A percentile compares a stretch with the other conserved stretches of the same genome.
These are phyloP conservation scores for Prosopis cineraria DNA, from an alignment of 306 rosid genomes.

Conservation along the genomic window DNA sequence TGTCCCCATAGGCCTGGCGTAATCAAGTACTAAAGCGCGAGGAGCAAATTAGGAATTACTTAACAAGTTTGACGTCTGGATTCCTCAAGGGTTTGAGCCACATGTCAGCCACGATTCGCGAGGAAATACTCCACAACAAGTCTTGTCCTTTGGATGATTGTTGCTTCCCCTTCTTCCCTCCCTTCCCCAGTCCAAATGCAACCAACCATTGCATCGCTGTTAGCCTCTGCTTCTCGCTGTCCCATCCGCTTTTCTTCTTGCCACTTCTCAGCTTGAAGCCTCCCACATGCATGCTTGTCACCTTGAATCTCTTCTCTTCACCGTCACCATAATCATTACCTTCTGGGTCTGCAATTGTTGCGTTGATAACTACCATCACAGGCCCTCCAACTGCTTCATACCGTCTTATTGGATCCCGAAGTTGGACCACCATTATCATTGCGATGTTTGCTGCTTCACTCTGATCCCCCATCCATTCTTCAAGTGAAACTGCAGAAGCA, in stretches of 20 bases:
- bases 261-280: conserved; percentile 67
- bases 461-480: conserved; percentile 67
- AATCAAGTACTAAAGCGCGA: conserved; percentile 4
- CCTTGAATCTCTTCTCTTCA: conserved; percentile 61
- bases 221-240: conserved; percentile 69
- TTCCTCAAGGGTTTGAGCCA: conserved; percentile 95
- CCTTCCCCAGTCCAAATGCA: conserved; percentile 76
- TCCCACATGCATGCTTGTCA: conserved; percentile 72
- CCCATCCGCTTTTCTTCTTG: conserved; percentile 66
- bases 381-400: conserved; percentile 92
- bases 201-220: conserved; percentile 97
- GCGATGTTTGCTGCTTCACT: conserved; percentile 43
- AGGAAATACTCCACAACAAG: conserved; percentile 86
- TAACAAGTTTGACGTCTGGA: conserved; percentile 74
- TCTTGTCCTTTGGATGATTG: conserved; percentile 57
- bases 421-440: conserved; percentile 60
- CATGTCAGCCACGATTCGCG: conserved; percentile 88
- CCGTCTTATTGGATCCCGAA: conserved; percentile 79
- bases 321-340: conserved; percentile 41
- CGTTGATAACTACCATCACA: conserved; percentile 60
- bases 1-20: neutral
- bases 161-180: conserved; percentile 67
- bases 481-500: conserved; percentile 61
- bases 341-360: conserved; percentile 35
- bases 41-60: conserved; percentile 15